Evolutionary conservation across 805 yeast species (phyloP).

Genomic region (Candida succiphila): DNA sequence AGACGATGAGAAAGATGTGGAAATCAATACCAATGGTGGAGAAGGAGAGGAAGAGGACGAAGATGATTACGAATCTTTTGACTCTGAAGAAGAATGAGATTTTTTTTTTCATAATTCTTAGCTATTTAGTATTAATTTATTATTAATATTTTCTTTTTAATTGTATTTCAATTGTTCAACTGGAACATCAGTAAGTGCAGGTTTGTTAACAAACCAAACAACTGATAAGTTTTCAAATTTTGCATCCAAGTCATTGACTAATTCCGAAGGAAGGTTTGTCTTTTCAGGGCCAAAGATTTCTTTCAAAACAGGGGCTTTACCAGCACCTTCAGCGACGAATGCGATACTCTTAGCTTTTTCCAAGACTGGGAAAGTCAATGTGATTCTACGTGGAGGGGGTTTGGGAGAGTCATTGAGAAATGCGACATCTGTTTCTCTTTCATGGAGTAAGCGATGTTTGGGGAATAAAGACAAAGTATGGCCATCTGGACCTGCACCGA

Average conservation of each 20-base stretch:
- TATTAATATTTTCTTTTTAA: background rate
- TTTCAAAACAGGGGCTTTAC: slow-evolving; percentile 64
- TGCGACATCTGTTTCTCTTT: slow-evolving; percentile 42
- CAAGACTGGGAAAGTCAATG: slow-evolving; percentile 75
- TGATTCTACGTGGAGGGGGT: slow-evolving; percentile 89
- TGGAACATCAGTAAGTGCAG: slow-evolving; percentile 59
- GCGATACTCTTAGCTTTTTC: slow-evolving; percentile 44
- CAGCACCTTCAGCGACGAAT: slow-evolving; percentile 85
- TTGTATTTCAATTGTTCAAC: slow-evolving; percentile 10
- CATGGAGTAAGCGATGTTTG: slow-evolving; percentile 59
- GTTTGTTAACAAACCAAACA: slow-evolving; percentile 75
- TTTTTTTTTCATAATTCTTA: background rate
- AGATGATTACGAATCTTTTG: background rate
- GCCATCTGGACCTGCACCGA: slow-evolving; percentile 96
- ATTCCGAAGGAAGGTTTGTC: slow-evolving; percentile 53
- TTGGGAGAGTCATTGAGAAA: slow-evolving; percentile 78
- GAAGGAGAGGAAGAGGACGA: background rate
- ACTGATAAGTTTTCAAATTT: no score
- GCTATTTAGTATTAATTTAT: background rate
- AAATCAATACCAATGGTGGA: background rate
- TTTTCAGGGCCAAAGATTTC: slow-evolving; percentile 49
- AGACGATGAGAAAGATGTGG: background rate
- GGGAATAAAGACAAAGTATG: slow-evolving; percentile 94
- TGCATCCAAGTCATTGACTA: slow-evolving; percentile 50
- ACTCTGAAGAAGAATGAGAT: background rate